Conservation (phyloP, 371 early-diverging fungal species). For the Mortierella sp. region DNA sequence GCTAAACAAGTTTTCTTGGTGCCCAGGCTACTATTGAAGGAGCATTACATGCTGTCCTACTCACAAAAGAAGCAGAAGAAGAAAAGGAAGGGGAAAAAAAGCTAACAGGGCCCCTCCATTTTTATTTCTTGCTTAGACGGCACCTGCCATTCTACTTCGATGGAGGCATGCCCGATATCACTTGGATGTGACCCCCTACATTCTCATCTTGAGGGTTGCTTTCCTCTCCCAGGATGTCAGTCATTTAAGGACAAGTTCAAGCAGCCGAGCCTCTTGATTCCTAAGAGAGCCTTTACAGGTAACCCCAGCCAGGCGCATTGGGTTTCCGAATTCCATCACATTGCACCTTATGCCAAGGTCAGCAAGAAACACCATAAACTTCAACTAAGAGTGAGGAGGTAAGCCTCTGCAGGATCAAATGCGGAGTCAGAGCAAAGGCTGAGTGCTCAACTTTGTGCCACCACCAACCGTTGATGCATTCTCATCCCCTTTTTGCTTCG, state of each 20-base stretch:
- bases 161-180: conserved; percentile 39
- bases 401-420: not conserved
- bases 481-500: conserved; percentile 6
- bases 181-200: conserved; percentile 32
- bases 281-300: conserved; percentile 22
- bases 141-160: conserved; percentile 42
- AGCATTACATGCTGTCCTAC: too few relatives aligned
- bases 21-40: not conserved
- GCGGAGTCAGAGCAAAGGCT: too few relatives aligned
- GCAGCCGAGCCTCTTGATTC: conserved; percentile 7
- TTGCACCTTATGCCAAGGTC: conserved; percentile 44
- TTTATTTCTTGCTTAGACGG: conserved; percentile 23
- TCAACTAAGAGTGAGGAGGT: conserved; percentile 30
- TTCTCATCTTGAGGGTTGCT: conserved; percentile 34
- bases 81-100: not conserved
- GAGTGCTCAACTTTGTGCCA: not conserved
- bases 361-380: conserved; percentile 27
- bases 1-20: not conserved
- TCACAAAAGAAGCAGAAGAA: too few relatives aligned
- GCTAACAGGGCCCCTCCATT: not conserved
- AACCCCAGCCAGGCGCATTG: conserved; percentile 40
- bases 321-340: conserved; percentile 41
- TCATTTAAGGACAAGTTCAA: conserved; percentile 32
- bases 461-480: not conserved
- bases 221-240: conserved; percentile 29